phyloP scores from a whole-genome alignment of 768 basidiomycete genomes.

The Mycena metata region DNA sequence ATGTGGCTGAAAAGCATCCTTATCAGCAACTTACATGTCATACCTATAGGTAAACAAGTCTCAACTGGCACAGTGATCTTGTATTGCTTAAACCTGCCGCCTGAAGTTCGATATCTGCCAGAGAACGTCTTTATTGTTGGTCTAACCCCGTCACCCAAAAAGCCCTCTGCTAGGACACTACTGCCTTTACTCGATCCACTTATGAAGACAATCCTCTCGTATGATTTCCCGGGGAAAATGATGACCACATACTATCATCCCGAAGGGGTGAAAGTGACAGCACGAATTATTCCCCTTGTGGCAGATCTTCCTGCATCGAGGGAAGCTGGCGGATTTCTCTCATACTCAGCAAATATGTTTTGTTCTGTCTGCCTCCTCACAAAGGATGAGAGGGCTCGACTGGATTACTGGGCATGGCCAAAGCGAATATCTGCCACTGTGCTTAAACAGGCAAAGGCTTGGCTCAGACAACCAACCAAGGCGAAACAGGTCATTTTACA shows the following conservation, averaged over 20 bases:
- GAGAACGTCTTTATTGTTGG: conserved; percentile 47
- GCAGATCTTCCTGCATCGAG: conserved; percentile 35
- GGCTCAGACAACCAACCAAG: conserved; percentile 35
- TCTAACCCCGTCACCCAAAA: conserved; percentile 45
- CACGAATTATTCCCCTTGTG: conserved; percentile 36
- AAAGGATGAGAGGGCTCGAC: conserved; percentile 25
- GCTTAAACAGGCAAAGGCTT: conserved; percentile 22
- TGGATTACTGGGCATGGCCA: conserved; percentile 37
- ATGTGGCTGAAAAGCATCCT: background rate
- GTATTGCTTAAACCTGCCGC: conserved; percentile 47
- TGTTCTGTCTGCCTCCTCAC: conserved; percentile 39
- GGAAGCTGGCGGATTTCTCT: conserved; percentile 38
- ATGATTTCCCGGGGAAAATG: conserved; percentile 27
- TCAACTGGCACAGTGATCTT: conserved; percentile 37
- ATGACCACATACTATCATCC: conserved; percentile 34
- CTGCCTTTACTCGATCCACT: conserved; percentile 27
- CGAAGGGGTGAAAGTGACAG: conserved; percentile 31
- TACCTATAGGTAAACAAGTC: conserved; percentile 7
- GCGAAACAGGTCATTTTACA: background rate
- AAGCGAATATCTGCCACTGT: conserved; percentile 25
- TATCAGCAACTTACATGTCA: background rate
- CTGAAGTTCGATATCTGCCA: conserved; percentile 37
- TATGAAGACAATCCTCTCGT: conserved; percentile 22
- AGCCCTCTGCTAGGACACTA: conserved; percentile 37
- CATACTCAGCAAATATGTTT: conserved; percentile 30